Evolutionary conservation across 306 rosid species (phyloP).

Genomic region (Sindora glabra): DNA sequence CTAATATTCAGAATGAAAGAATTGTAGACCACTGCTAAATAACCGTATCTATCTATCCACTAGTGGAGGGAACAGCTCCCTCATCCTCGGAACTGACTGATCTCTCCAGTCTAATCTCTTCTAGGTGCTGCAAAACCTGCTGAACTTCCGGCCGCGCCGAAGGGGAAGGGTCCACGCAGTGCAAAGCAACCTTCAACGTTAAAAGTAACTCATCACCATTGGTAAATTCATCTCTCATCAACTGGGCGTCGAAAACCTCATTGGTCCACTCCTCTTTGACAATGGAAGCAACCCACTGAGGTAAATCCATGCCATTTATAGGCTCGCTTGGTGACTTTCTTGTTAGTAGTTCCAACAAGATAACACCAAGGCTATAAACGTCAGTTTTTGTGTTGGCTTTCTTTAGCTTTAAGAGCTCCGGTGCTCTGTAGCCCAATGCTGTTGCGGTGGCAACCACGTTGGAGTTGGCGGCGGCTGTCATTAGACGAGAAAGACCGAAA

Average conservation of each 20-base stretch:
- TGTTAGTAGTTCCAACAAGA: slow-evolving; percentile 86
- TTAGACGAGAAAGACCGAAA: slow-evolving; percentile 65
- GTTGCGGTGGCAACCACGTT: slow-evolving; percentile 85
- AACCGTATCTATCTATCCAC: slow-evolving; percentile 14
- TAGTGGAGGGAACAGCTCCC: slow-evolving; percentile 45
- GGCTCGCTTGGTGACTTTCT: slow-evolving; percentile 90
- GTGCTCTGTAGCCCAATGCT: slow-evolving; percentile 83
- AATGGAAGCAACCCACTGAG: slow-evolving; percentile 96
- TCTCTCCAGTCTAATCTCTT: slow-evolving; percentile 58
- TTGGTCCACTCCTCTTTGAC: slow-evolving; percentile 98
- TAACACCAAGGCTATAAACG: slow-evolving; percentile 85
- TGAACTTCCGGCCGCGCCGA: slow-evolving; percentile 73
- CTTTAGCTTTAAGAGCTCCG: slow-evolving; percentile 78
- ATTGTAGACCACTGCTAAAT: slow-evolving; percentile 16
- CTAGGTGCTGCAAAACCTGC: slow-evolving; percentile 71
- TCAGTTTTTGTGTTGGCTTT: slow-evolving; percentile 80
- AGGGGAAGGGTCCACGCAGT: slow-evolving; percentile 97
- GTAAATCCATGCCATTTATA: slow-evolving; percentile 78
- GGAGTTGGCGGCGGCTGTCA: slow-evolving; percentile 79
- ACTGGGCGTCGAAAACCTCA: slow-evolving; percentile 79
- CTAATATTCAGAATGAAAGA: slow-evolving; percentile 63
- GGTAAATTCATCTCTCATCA: slow-evolving; percentile 72
- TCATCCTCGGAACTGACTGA: slow-evolving; percentile 53
- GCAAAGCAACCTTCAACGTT: slow-evolving; percentile 83
- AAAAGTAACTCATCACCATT: slow-evolving; percentile 77